Percentiles rank a stretch among this genome's conserved stretches.
Evolutionary conservation across 2,329 filamentous ascomycete species (phyloP).

Genomic region (Arachnopeziza araneosa): DNA sequence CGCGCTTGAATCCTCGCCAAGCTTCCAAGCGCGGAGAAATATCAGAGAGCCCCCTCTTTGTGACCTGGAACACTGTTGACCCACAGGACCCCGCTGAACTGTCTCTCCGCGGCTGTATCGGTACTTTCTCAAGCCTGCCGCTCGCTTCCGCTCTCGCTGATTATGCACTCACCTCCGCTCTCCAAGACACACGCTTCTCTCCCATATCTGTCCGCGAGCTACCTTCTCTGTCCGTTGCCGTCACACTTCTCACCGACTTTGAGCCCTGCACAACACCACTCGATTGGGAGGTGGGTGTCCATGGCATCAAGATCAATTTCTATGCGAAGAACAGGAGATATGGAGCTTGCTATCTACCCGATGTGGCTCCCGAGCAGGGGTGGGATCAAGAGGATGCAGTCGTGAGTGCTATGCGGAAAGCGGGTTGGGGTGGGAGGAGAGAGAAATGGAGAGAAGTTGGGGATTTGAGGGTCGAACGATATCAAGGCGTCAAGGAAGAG

Average conservation of each 20-base stretch:
- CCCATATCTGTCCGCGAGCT: conserved; percentile 51
- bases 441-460: conserved; percentile 68
- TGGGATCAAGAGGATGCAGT: conserved; percentile 94
- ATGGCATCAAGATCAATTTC: conserved; percentile 86
- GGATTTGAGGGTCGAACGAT: conserved; percentile 72
- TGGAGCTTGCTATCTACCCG: conserved; percentile 85
- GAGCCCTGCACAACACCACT: conserved; percentile 66
- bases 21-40: conserved; percentile 24
- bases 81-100: conserved; percentile 14
- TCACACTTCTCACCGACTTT: conserved; percentile 83
- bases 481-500: conserved; percentile 76
- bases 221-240: conserved; percentile 54
- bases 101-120: conserved; percentile 86
- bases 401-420: conserved; percentile 87
- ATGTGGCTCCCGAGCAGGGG: conserved; percentile 86
- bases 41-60: conserved; percentile 71
- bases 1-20: conserved; percentile 9
- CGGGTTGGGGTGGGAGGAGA: conserved; percentile 71
- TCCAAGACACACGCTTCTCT: conserved; percentile 58
- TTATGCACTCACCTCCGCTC: conserved; percentile 76
- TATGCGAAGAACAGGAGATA: conserved; percentile 65
- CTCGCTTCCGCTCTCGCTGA: conserved; percentile 67
- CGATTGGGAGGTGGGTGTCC: conserved; percentile 82
- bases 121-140: conserved; percentile 78
- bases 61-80: conserved; percentile 72